Evolutionary conservation across 1,284 basidiomycete genomes (phyloP).

Genomic region (Ceratobasidium sp.): DNA sequence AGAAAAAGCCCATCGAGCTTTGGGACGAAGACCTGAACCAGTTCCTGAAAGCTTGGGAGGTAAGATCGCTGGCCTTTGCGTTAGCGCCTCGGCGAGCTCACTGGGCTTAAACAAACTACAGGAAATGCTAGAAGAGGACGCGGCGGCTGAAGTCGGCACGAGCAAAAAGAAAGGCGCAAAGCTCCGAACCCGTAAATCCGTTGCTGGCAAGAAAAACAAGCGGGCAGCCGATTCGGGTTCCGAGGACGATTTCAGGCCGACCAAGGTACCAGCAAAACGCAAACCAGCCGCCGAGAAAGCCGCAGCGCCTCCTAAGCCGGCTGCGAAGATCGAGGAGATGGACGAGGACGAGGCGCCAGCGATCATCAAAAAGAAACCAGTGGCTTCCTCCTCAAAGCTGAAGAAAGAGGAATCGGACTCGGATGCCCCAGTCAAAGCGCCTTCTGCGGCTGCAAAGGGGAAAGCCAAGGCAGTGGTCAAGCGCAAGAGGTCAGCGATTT

Average conservation of each 20-base stretch:
- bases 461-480: slow-evolving; percentile 53
- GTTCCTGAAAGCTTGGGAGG: slow-evolving; percentile 90
- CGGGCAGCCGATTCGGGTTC: slow-evolving; percentile 67
- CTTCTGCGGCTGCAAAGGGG: slow-evolving; percentile 50
- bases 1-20: slow-evolving; percentile 83
- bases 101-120: slow-evolving; percentile 57
- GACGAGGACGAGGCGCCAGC: slow-evolving; percentile 54
- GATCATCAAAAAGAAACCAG: slow-evolving; percentile 41
- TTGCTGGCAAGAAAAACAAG: slow-evolving; percentile 64
- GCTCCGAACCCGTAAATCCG: slow-evolving; percentile 76
- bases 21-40: slow-evolving; percentile 93
- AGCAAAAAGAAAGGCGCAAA: slow-evolving; percentile 76
- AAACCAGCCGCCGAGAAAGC: slow-evolving; percentile 59
- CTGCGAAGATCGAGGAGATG: slow-evolving; percentile 69
- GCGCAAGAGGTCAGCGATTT: slow-evolving; percentile 50
- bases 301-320: slow-evolving; percentile 61
- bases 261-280: slow-evolving; percentile 65
- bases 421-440: slow-evolving; percentile 41
- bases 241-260: slow-evolving; percentile 82
- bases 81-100: slow-evolving; percentile 3
- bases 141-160: slow-evolving; percentile 73
- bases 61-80: slow-evolving; percentile 56
- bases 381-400: slow-evolving; percentile 50
- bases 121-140: slow-evolving; percentile 70
- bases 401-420: slow-evolving; percentile 52